Evolutionary conservation across 2,329 filamentous ascomycete genomes (phyloP).

Genomic region (Beauveria pseudobassiana): DNA sequence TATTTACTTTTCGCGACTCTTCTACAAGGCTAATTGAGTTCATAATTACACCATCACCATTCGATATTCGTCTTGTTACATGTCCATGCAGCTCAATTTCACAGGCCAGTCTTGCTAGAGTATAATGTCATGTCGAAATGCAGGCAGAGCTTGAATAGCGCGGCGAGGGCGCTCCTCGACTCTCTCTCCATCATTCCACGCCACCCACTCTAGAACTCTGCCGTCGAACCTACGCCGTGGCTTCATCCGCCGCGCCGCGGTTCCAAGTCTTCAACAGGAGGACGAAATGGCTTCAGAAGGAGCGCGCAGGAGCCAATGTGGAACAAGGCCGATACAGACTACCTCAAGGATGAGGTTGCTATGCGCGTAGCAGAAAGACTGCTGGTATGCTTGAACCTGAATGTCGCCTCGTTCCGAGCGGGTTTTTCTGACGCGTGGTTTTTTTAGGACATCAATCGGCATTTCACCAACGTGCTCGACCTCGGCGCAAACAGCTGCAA

Average conservation of each 20-base stretch:
- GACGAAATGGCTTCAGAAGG: slow-evolving; percentile 85
- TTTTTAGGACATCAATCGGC: slow-evolving; percentile 77
- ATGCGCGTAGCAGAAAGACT: slow-evolving; percentile 76
- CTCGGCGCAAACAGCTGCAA: slow-evolving; percentile 95
- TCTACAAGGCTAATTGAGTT: not conserved
- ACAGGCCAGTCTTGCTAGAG: not conserved
- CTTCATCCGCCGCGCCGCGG: slow-evolving; percentile 66
- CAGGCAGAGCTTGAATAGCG: not conserved
- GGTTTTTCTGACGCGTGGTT: not conserved
- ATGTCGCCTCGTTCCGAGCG: not conserved
- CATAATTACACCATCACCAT: not conserved
- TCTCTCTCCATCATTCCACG: not conserved
- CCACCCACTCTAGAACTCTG: slow-evolving; percentile 30
- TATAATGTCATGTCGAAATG: slow-evolving; percentile 11
- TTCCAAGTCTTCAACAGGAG: slow-evolving; percentile 87
- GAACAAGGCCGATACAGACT: slow-evolving; percentile 77
- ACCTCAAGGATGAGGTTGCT: slow-evolving; percentile 89
- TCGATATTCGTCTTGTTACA: not conserved
- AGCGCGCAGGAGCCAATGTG: slow-evolving; percentile 66
- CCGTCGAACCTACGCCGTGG: slow-evolving; percentile 63
- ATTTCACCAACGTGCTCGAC: slow-evolving; percentile 78
- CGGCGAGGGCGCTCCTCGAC: slow-evolving; percentile 1
- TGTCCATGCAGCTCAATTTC: not conserved
- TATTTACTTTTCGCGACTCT: not conserved
- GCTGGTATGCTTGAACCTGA: slow-evolving; percentile 44